These are phyloP conservation scores for Neovahlkampfia damariscottae DNA, from an alignment of 78 protist genomes.

Conservation along the genomic window DNA sequence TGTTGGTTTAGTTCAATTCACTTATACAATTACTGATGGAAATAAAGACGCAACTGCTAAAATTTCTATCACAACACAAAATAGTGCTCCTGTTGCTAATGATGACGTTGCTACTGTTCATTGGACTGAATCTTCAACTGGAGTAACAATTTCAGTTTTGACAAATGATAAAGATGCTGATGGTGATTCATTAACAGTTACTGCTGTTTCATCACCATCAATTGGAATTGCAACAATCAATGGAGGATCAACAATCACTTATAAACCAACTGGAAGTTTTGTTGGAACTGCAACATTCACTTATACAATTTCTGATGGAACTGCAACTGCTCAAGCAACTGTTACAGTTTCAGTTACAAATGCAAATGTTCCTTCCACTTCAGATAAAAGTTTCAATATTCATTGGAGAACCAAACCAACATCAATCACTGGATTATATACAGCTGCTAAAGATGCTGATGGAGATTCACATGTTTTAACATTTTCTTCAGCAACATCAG, in stretches of 20 bases:
- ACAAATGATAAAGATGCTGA: background rate
- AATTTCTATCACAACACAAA: background rate
- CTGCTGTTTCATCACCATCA: background rate
- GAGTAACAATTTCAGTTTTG: background rate
- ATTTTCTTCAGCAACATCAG: background rate
- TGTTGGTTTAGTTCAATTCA: background rate
- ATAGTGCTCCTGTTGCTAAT: background rate
- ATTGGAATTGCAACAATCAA: background rate
- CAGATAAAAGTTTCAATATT: background rate
- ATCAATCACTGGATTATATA: background rate
- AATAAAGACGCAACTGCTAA: background rate
- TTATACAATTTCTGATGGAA: background rate
- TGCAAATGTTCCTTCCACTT: background rate
- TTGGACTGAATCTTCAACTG: background rate
- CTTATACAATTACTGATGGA: background rate
- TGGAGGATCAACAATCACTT: background rate
- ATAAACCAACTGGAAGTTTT: background rate
- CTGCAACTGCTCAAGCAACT: background rate
- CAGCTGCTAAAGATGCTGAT: background rate
- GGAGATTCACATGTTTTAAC: background rate
- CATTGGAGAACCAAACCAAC: background rate
- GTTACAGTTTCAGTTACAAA: background rate
- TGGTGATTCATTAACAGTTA: background rate
- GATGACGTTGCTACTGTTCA: background rate
- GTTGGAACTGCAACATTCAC: background rate